Evolutionary conservation across 75 land plant genomes (phyloP).

Genomic region (Picea glauca): DNA sequence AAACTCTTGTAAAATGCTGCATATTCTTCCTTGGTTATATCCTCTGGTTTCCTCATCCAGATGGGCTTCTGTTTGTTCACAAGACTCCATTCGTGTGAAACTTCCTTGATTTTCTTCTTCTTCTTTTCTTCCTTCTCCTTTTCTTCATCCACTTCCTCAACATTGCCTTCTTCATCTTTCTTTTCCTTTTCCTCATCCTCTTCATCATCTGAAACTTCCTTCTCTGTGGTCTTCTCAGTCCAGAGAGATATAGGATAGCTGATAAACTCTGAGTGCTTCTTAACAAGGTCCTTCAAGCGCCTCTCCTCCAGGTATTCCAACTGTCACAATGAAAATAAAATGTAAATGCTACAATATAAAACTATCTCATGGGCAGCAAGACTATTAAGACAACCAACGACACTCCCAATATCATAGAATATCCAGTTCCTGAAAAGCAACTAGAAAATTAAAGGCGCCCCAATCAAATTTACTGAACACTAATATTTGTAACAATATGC

Average conservation of each 20-base stretch:
- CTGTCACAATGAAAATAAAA: conserved; percentile 12
- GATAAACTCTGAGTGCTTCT: conserved; percentile 74
- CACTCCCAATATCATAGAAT: not conserved
- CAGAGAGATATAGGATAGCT: conserved; percentile 75
- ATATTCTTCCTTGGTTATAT: conserved; percentile 75
- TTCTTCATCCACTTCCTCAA: conserved; percentile 36
- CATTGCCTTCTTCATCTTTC: conserved; percentile 47
- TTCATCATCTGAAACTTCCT: conserved; percentile 75
- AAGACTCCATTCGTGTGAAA: conserved; percentile 66
- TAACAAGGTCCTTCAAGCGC: conserved; percentile 62
- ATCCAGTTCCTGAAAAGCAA: too few species aligned
- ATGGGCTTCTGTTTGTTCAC: conserved; percentile 87
- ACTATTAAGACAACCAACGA: not conserved
- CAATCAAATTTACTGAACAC: too few species aligned
- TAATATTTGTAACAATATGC: too few species aligned
- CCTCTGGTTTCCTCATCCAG: conserved; percentile 86
- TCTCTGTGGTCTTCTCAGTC: conserved; percentile 74
- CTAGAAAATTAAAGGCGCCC: too few species aligned
- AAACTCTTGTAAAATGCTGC: conserved; percentile 71
- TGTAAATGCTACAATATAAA: not conserved
- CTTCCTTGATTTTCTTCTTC: conserved; percentile 78
- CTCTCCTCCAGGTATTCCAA: conserved; percentile 80
- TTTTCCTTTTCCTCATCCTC: conserved; percentile 60
- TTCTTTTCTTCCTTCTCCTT: conserved; percentile 47
- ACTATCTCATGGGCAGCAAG: not conserved